A percentile compares a stretch with the other conserved stretches of the same genome.
phyloP scores from a whole-genome alignment of 768 basidiomycete species.

The Calocera viscosa region DNA sequence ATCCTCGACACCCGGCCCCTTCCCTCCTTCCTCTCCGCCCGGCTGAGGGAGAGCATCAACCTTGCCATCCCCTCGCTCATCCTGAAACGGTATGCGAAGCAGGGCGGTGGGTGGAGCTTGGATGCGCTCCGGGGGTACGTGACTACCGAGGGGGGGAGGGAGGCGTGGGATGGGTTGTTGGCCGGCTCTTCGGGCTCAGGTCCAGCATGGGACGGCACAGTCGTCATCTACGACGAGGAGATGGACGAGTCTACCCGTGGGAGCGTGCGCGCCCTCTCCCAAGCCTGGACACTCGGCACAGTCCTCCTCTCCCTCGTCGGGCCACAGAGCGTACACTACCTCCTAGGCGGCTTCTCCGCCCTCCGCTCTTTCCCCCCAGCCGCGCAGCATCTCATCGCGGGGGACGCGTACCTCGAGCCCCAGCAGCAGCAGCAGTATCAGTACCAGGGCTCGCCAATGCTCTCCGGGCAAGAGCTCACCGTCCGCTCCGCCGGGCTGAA shows the following conservation, averaged over 20 bases:
- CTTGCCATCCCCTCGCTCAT: slow-evolving; percentile 83
- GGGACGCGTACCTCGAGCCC: slow-evolving; percentile 20
- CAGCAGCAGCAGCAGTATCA: background rate
- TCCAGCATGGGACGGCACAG: slow-evolving; percentile 54
- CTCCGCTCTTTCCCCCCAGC: slow-evolving; percentile 49
- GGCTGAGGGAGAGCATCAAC: slow-evolving; percentile 61
- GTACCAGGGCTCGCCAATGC: background rate
- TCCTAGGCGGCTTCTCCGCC: slow-evolving; percentile 56
- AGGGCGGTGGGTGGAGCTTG: slow-evolving; percentile 33
- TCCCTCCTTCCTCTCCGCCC: slow-evolving; percentile 49
- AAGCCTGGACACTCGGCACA: slow-evolving; percentile 59
- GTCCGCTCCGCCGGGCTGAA: background rate
- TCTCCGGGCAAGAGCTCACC: too few relatives aligned
- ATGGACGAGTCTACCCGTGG: slow-evolving; percentile 56
- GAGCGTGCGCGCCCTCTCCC: slow-evolving; percentile 34
- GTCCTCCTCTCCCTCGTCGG: slow-evolving; percentile 49
- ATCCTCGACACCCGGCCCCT: slow-evolving; percentile 74
- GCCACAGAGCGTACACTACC: slow-evolving; percentile 30
- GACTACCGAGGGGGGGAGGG: slow-evolving; percentile 62
- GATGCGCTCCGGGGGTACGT: slow-evolving; percentile 67
- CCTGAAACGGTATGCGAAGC: slow-evolving; percentile 61
- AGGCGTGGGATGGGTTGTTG: slow-evolving; percentile 50
- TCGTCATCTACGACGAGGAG: slow-evolving; percentile 66
- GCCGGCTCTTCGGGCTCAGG: slow-evolving; percentile 25
- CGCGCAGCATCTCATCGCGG: slow-evolving; percentile 39